Percentiles rank a stretch among this genome's conserved stretches.
Evolutionary conservation across 225 moss, liverwort and hornwort species (phyloP).

Genomic region (Sphagnum contortum): DNA sequence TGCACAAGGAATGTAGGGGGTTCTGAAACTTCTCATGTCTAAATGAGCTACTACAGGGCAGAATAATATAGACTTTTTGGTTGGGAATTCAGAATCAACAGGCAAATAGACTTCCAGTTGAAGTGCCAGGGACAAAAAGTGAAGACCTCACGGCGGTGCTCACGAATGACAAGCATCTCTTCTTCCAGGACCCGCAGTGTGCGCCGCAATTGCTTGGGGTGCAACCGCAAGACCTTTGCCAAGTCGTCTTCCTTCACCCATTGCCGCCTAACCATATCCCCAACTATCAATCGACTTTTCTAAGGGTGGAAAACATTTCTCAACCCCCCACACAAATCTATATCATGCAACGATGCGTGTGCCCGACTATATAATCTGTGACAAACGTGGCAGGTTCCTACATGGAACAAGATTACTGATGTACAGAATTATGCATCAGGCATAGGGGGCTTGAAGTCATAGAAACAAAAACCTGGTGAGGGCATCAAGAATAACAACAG

Average conservation of each 20-base stretch:
- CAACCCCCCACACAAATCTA: too few relatives aligned
- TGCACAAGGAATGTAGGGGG: background rate
- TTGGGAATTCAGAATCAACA: too few relatives aligned
- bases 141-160: constrained; percentile 86
- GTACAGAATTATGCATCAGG: too few relatives aligned
- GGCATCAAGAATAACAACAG: constrained; percentile 88
- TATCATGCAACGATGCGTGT: too few relatives aligned
- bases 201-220: constrained; percentile 96
- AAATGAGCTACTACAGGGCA: background rate
- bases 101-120: too few relatives aligned
- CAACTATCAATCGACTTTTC: background rate
- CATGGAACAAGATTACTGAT: too few relatives aligned
- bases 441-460: background rate
- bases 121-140: background rate
- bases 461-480: constrained; percentile 50
- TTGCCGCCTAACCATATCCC: constrained; percentile 47
- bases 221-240: constrained; percentile 72
- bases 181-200: constrained; percentile 87
- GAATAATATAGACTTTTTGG: too few relatives aligned
- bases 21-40: background rate
- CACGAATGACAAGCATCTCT: constrained; percentile 87
- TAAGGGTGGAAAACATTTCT: too few relatives aligned
- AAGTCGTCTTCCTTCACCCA: constrained; percentile 99
- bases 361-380: too few relatives aligned
- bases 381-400: too few relatives aligned